A percentile compares a stretch with the other conserved stretches of the same genome.
Conservation (phyloP, 1,284 basidiomycete genomes). For the Xerocomus minutiporus region DNA sequence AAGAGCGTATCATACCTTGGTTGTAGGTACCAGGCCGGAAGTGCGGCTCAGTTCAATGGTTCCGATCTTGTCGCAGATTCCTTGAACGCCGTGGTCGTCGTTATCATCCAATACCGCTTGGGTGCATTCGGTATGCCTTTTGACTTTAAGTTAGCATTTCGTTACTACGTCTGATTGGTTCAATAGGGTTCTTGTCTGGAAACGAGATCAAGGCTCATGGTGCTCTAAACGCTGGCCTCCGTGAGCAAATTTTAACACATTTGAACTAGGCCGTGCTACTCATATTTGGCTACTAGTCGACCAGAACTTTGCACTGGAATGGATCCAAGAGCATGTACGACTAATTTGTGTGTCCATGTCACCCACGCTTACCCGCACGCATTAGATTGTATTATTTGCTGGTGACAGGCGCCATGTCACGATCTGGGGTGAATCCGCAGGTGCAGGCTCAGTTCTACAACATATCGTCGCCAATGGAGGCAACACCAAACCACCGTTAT, state of each 20-base stretch:
- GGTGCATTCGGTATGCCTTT: constrained; percentile 36
- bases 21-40: constrained; percentile 8
- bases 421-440: constrained; percentile 29
- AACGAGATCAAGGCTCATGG: constrained; percentile 25
- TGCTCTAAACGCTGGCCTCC: constrained; percentile 31
- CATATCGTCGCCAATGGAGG: constrained; percentile 19
- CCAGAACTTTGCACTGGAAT: constrained; percentile 29
- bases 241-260: constrained; percentile 14
- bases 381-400: constrained; percentile 26
- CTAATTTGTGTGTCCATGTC: neutral
- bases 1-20: neutral
- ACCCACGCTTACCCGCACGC: neutral
- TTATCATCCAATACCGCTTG: constrained; percentile 40
- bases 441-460: constrained; percentile 19
- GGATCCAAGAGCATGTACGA: constrained; percentile 31
- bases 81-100: constrained; percentile 31
- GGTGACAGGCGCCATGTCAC: constrained; percentile 27
- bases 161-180: neutral
- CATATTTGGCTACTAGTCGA: constrained; percentile 18
- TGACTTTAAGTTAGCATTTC: neutral
- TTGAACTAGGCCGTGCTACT: neutral
- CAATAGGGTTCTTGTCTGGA: constrained; percentile 29
- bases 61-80: constrained; percentile 18
- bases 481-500: constrained; percentile 16
- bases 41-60: constrained; percentile 12